Evolutionary conservation across 306 rosid species (phyloP), one percentile per base, ranked within the genome.

Genomic region (Vigna trinervia): DNA sequence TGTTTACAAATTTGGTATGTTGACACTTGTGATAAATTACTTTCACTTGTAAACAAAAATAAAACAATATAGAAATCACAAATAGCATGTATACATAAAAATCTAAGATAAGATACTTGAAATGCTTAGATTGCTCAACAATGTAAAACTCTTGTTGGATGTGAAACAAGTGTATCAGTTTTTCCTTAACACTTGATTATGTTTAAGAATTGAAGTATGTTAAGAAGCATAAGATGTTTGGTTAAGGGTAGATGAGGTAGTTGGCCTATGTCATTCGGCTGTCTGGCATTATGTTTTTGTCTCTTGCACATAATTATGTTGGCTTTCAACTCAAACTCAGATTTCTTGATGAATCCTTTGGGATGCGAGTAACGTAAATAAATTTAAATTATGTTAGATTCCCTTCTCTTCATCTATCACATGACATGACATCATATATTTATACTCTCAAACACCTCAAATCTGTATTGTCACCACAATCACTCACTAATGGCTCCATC

Each of bases 251-350:
- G 46, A 58, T 48, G 5, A 22, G 11, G 28, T 23, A 54, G 23
- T 28, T 84, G 52, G 75, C 59, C 20, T 26, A 60, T 73, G 64
- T 26, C 10, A 34, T 68, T 84, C 57, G 14, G 68, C 70, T 43
- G 70, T 51, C 65, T 15, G 50, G 68, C 71, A 43, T 39, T 68
- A 61, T 79, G 26, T 69, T 79, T 74, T 79, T 79, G 78, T 73
- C 78, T 77, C n/a, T 1, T 78, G 28, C 41, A 51, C 58, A 61
- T 74, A 15, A 69, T 68, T 14, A 61, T 61, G 72, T 48, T 66
- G 30, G 2, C 17, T 65, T 13, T 58, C 1, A 22, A 36, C 70
- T 23, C 26, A 39, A 34, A 39, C 45, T 39, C 11, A 8, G 2
- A 58, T 78, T 26, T 60, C 38, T 66, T 62, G 60, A 57, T 43